Evolutionary conservation across 768 basidiomycete genomes (phyloP).

Genomic region (Cyclocybe cylindracea): DNA sequence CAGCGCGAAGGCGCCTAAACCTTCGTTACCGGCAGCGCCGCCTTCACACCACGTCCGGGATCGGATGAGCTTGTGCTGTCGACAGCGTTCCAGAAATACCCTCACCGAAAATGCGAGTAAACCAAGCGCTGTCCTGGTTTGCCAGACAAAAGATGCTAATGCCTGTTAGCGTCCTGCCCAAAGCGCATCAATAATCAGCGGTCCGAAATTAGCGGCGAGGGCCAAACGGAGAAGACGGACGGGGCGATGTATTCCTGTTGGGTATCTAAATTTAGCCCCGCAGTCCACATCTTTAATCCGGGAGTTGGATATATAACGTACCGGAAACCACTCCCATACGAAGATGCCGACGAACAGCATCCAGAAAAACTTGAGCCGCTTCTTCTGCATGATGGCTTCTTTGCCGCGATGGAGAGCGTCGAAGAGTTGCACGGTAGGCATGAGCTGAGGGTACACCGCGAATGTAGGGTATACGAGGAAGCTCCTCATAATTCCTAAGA

Average conservation of each 20-base stretch:
- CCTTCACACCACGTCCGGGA: constrained; percentile 16
- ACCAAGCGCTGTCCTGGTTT: constrained; percentile 34
- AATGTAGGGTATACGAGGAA: constrained; percentile 53
- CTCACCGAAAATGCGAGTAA: constrained; percentile 47
- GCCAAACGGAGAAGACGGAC: constrained; percentile 2
- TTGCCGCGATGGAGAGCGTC: constrained; percentile 44
- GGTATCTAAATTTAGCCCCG: neutral
- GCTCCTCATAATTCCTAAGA: constrained; percentile 31
- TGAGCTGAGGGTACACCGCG: constrained; percentile 40
- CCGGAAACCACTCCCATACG: constrained; percentile 43
- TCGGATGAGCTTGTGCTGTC: neutral
- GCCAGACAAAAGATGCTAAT: constrained; percentile 47
- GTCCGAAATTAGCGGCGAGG: neutral
- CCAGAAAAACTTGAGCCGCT: constrained; percentile 44
- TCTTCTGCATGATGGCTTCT: constrained; percentile 40
- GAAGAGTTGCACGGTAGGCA: constrained; percentile 43
- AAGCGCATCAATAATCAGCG: neutral
- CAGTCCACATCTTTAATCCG: too few relatives aligned
- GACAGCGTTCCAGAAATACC: neutral
- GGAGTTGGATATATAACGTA: constrained; percentile 10
- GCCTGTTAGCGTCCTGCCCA: constrained; percentile 40
- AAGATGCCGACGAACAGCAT: constrained; percentile 40
- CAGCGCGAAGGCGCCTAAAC: constrained; percentile 52
- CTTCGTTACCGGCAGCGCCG: constrained; percentile 54
- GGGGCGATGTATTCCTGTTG: constrained; percentile 21